Conservation (phyloP, 768 basidiomycete genomes). For the Phallus indusiatus region DNA sequence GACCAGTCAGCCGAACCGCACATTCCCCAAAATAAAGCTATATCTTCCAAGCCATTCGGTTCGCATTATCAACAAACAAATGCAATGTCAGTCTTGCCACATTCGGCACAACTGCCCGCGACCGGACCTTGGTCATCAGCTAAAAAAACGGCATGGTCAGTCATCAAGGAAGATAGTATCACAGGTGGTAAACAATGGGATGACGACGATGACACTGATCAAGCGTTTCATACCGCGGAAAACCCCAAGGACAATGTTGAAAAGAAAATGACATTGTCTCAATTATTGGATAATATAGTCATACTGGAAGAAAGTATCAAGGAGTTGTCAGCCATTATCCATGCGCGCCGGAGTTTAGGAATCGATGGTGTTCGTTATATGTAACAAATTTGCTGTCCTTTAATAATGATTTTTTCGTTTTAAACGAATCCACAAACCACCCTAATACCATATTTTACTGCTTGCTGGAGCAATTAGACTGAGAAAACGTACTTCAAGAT, state of each 20-base stretch:
- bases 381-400: constrained; percentile 20
- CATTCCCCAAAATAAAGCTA: constrained; percentile 37
- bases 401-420: not conserved
- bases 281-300: constrained; percentile 86
- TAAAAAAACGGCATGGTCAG: constrained; percentile 39
- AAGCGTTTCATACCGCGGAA: constrained; percentile 14
- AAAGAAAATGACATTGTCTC: constrained; percentile 61
- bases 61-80: constrained; percentile 76
- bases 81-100: constrained; percentile 61
- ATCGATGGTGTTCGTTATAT: constrained; percentile 76
- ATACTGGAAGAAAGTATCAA: constrained; percentile 93
- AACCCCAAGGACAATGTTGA: constrained; percentile 19
- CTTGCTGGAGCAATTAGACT: not conserved
- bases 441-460: constrained; percentile 3
- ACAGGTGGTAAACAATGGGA: constrained; percentile 35
- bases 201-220: constrained; percentile 19
- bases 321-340: constrained; percentile 78
- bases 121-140: constrained; percentile 58
- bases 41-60: constrained; percentile 70
- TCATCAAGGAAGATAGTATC: constrained; percentile 69
- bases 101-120: constrained; percentile 48
- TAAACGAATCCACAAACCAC: constrained; percentile 13
- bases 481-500: constrained; percentile 10
- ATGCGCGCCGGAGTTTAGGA: constrained; percentile 73
- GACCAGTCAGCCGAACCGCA: constrained; percentile 32